Percentiles rank a stretch among this genome's conserved stretches.
Conservation (phyloP, 305 asterid genomes). For the Euphrasia arctica region DNA sequence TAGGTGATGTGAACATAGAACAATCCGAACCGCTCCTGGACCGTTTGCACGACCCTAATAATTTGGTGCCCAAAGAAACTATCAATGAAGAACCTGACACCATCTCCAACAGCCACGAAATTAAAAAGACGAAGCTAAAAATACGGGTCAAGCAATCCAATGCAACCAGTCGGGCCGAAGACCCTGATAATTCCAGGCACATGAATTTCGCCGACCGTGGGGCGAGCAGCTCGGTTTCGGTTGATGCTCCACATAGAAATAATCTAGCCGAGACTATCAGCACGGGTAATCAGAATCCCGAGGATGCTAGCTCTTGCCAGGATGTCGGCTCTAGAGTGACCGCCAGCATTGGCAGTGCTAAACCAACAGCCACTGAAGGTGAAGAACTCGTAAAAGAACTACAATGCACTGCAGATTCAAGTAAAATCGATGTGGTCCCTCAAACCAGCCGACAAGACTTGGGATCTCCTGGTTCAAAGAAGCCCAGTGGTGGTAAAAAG, state of each 20-base stretch:
- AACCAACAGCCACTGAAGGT: conserved; percentile 47
- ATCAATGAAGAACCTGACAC: conserved; percentile 47
- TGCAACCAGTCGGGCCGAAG: conserved; percentile 59
- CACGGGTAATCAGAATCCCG: conserved; percentile 61
- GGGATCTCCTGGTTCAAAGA: not conserved
- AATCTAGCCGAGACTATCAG: conserved; percentile 43
- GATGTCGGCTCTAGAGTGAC: conserved; percentile 95
- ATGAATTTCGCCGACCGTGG: conserved; percentile 52
- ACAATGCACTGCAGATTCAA: conserved; percentile 95
- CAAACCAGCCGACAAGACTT: conserved; percentile 5
- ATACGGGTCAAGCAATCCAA: conserved; percentile 75
- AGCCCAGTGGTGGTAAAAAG: not conserved
- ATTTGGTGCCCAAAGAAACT: conserved; percentile 29
- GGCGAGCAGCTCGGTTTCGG: conserved; percentile 85
- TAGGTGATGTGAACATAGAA: conserved; percentile 3
- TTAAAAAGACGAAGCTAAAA: conserved; percentile 72
- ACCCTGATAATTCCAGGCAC: conserved; percentile 36
- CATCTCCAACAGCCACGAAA: conserved; percentile 52
- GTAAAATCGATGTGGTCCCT: conserved; percentile 38
- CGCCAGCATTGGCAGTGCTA: conserved; percentile 89
- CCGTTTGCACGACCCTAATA: conserved; percentile 24
- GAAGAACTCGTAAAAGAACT: conserved; percentile 71
- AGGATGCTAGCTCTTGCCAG: conserved; percentile 82
- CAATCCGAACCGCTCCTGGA: conserved; percentile 31
- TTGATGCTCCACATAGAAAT: conserved; percentile 68